Percentiles rank a stretch among this genome's conserved stretches.
These are phyloP conservation scores for Theobroma cacao DNA, from an alignment of 345 rosid genomes.

Conservation along the genomic window DNA sequence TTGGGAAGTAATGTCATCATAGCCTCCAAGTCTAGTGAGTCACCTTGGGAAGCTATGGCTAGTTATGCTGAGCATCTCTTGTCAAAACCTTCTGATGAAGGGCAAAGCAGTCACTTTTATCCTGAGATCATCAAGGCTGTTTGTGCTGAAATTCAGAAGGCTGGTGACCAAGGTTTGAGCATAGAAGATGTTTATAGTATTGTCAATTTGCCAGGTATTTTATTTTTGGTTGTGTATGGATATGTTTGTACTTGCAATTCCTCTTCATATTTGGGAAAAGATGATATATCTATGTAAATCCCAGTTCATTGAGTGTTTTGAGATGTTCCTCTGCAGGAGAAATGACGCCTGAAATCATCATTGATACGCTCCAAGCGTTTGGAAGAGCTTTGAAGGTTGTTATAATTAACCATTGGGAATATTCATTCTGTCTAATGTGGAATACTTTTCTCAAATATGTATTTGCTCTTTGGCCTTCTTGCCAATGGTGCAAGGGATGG, in stretches of 20 bases:
- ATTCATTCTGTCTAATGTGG: background rate
- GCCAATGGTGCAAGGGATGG: conserved; percentile 5
- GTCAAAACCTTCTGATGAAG: conserved; percentile 33
- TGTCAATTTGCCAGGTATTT: conserved; percentile 42
- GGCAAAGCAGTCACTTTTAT: conserved; percentile 27
- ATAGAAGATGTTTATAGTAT: conserved; percentile 53
- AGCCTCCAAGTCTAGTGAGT: conserved; percentile 34
- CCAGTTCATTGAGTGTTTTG: conserved; percentile 23
- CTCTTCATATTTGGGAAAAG: background rate
- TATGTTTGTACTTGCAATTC: background rate
- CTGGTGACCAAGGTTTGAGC: conserved; percentile 95
- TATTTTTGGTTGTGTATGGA: background rate
- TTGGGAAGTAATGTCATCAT: conserved; percentile 32
- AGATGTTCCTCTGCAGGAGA: conserved; percentile 46
- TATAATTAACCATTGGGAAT: conserved; percentile 10
- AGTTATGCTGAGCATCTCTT: conserved; percentile 45
- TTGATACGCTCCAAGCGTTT: conserved; percentile 81
- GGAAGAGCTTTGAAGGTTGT: conserved; percentile 81
- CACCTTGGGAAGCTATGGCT: conserved; percentile 84
- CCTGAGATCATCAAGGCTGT: conserved; percentile 55
- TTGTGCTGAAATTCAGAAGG: conserved; percentile 63
- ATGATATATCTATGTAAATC: background rate
- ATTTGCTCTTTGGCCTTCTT: background rate
- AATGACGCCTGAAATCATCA: conserved; percentile 32
- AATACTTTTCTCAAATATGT: background rate